Conservation (phyloP, 495 filamentous ascomycete genomes). For the Podospora didyma region DNA sequence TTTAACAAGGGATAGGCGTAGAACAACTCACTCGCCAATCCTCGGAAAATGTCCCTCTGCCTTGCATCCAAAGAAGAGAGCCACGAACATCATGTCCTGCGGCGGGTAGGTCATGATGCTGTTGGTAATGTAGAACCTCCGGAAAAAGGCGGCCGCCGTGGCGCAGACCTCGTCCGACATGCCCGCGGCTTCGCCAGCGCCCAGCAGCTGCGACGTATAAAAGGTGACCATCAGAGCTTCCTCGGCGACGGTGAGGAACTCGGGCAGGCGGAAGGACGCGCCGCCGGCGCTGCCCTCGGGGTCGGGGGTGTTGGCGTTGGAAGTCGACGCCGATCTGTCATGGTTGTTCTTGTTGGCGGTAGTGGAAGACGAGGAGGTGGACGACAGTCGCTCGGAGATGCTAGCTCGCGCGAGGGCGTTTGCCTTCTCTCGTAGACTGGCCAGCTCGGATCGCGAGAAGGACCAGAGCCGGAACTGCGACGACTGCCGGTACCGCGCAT, state of each 20-base stretch:
- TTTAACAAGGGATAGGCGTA: not conserved
- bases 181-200: slow-evolving; percentile 71
- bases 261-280: slow-evolving; percentile 44
- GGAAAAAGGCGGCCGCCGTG: slow-evolving; percentile 87
- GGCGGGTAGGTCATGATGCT: slow-evolving; percentile 93
- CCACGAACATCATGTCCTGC: slow-evolving; percentile 75
- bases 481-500: slow-evolving; percentile 84
- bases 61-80: slow-evolving; percentile 89
- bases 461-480: slow-evolving; percentile 92
- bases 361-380: slow-evolving; percentile 9
- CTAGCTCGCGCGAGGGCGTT: slow-evolving; percentile 69
- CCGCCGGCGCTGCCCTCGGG: too few relatives aligned
- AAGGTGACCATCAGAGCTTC: slow-evolving; percentile 77
- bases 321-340: slow-evolving; percentile 28
- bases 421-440: slow-evolving; percentile 65
- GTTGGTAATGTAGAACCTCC: slow-evolving; percentile 91
- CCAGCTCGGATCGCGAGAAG: slow-evolving; percentile 72
- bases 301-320: slow-evolving; percentile 31
- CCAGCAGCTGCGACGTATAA: slow-evolving; percentile 69
- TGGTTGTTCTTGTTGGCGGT: slow-evolving; percentile 8
- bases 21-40: slow-evolving; percentile 55
- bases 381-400: slow-evolving; percentile 48
- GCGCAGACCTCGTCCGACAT: slow-evolving; percentile 79
- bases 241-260: slow-evolving; percentile 76
- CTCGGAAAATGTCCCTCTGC: slow-evolving; percentile 78